These are phyloP conservation scores for Talaromyces sp. DNA, from an alignment of 2,329 filamentous ascomycete species.

Conservation along the genomic window DNA sequence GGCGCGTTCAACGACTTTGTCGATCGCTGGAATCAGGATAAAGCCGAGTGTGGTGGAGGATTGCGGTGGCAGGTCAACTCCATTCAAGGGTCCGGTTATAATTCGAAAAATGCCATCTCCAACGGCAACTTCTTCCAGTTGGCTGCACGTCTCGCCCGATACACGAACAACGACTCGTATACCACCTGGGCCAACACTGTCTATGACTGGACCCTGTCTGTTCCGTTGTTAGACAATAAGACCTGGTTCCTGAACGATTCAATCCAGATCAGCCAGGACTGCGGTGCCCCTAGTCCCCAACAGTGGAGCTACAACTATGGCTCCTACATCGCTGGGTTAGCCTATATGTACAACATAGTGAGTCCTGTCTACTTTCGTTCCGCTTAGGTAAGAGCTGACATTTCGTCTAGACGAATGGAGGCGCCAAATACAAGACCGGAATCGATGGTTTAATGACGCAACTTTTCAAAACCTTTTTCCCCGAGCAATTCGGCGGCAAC, in stretches of 20 bases:
- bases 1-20: conserved; percentile 77
- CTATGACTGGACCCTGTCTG: conserved; percentile 52
- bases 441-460: conserved; percentile 52
- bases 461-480: conserved; percentile 45
- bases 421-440: conserved; percentile 49
- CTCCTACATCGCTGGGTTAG: conserved; percentile 52
- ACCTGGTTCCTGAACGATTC: conserved; percentile 37
- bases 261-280: conserved; percentile 49
- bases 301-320: conserved; percentile 58
- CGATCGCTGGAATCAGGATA: conserved; percentile 59
- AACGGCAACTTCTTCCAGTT: conserved; percentile 53
- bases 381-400: neutral
- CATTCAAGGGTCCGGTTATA: conserved; percentile 59
- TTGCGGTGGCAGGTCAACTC: conserved; percentile 77
- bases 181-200: conserved; percentile 67
- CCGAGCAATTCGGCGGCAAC: conserved; percentile 43
- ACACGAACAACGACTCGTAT: conserved; percentile 72
- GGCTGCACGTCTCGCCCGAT: conserved; percentile 62
- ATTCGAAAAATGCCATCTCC: conserved; percentile 51
- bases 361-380: conserved; percentile 15
- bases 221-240: conserved; percentile 47
- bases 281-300: conserved; percentile 47
- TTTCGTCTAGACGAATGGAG: conserved; percentile 29
- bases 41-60: conserved; percentile 62
- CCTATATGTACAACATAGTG: conserved; percentile 54